Base-by-base conservation (phyloP, 106 monocot genomes). In the Platanthera zijinensis region DNA sequence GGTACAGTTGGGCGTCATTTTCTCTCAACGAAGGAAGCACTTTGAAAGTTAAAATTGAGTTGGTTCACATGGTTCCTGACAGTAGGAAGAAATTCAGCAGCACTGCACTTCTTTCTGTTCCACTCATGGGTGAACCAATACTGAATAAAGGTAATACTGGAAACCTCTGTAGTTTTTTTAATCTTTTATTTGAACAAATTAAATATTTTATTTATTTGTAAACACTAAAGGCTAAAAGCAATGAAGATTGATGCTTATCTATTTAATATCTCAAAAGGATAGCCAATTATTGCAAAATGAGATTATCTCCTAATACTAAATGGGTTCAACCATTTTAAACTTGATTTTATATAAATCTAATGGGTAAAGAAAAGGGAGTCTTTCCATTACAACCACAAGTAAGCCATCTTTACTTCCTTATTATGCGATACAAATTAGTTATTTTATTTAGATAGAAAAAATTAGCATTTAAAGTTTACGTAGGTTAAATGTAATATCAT, bases 371-470 rank as follows among this genome's bases (percentile, higher is more conserved):
- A 25, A 25, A 0, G 25, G 25, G 25, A 25, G 25, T 25, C 84
- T 92, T 7, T 78, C 74, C 52, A 83, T 92, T 48, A 92, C 84
- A 53, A 88, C 91, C 19, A 92, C 91, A 2, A 49, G 91, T 88
- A 83, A 84, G 77, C 57, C 70, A 9, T 62, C 71, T 80, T 19
- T 83, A 77, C 47, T 81, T 71, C 69, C 22, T 56, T 28, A 7
- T 1, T 18, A 66, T 66, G 64, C 2, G 11, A 10, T 14, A 8
- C 28, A 64, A 25, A 30, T 30, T 64, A 28, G 57, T 57, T 57
- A 59, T 66, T 66, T 66, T 21, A 66, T 66, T 15, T 66, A 28
- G 10, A 30, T 18, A 28, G 21, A 66, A 19, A 18, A 64, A 66
- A 66, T 30, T 28, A 30, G 22, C 8, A 66, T 66, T 66, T 66